Conservation (phyloP, 2,329 filamentous ascomycete genomes). For the Ascochyta viciae-villosae region DNA sequence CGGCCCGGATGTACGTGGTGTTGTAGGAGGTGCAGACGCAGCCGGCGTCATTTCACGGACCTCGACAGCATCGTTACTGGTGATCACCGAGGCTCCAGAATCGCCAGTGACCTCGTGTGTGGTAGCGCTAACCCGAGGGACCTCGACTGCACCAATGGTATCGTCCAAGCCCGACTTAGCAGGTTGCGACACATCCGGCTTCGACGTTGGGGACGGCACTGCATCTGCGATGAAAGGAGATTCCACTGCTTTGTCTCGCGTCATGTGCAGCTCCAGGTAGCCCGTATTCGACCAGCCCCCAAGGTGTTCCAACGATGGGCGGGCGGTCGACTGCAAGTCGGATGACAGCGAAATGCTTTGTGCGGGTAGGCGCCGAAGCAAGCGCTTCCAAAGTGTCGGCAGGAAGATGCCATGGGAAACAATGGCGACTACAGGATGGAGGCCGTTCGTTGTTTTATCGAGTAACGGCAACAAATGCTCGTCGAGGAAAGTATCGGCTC, state of each 20-base stretch:
- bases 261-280: conserved; percentile 60
- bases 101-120: too few species aligned
- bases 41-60: background rate
- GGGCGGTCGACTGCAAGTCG: conserved; percentile 50
- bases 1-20: background rate
- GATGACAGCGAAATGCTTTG: conserved; percentile 55
- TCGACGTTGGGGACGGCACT: background rate
- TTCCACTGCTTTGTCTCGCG: background rate
- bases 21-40: background rate
- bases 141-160: background rate
- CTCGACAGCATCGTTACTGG: background rate
- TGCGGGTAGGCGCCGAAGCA: conserved; percentile 64
- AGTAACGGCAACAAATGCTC: conserved; percentile 67
- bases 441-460: conserved; percentile 31
- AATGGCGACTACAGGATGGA: conserved; percentile 63
- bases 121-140: background rate
- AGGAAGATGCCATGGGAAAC: conserved; percentile 87
- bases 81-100: background rate
- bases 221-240: background rate
- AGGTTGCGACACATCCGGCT: background rate
- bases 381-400: conserved; percentile 68
- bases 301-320: conserved; percentile 58
- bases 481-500: conserved; percentile 72
- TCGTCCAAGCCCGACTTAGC: background rate
- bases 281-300: conserved; percentile 72